A percentile compares a stretch with the other conserved stretches of the same genome.
Evolutionary conservation across 2,329 filamentous ascomycete genomes (phyloP).

Genomic region (Fusarium nygamai): DNA sequence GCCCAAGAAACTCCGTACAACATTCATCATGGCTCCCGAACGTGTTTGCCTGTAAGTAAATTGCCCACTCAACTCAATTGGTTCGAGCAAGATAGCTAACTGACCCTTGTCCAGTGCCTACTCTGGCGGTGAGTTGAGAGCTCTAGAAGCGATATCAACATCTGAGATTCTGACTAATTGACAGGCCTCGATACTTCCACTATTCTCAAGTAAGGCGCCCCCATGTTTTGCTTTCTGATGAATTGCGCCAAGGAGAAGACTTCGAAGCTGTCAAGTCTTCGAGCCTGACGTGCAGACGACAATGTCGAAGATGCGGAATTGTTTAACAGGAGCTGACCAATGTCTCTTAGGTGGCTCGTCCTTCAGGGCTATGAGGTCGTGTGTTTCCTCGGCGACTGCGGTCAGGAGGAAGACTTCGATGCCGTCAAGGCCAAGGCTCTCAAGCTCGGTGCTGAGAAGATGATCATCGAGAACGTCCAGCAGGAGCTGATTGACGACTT

Average conservation of each 20-base stretch:
- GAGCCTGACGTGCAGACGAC: background rate
- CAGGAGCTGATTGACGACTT: slow-evolving; percentile 80
- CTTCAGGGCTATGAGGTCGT: slow-evolving; percentile 25
- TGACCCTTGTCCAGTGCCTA: slow-evolving; percentile 34
- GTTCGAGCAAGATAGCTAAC: background rate
- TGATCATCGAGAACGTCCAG: slow-evolving; percentile 70
- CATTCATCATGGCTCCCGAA: slow-evolving; percentile 24
- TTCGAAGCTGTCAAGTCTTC: background rate
- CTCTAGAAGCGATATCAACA: background rate
- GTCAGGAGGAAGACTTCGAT: slow-evolving; percentile 77
- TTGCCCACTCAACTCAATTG: background rate
- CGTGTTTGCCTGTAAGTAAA: slow-evolving; percentile 38
- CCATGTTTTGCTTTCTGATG: background rate
- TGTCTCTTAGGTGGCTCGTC: background rate
- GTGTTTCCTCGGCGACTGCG: slow-evolving; percentile 68
- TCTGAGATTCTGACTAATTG: background rate
- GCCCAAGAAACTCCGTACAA: background rate
- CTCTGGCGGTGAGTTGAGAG: slow-evolving; percentile 32
- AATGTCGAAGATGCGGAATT: background rate
- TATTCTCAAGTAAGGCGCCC: slow-evolving; percentile 9
- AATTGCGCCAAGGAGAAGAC: background rate
- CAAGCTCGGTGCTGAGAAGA: slow-evolving; percentile 46
- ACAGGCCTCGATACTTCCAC: slow-evolving; percentile 34
- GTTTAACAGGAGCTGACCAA: background rate
- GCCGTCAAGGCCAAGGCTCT: slow-evolving; percentile 74